These are phyloP conservation scores for Fusarium sp. DNA, from an alignment of 2,329 filamentous ascomycete species.

Conservation along the genomic window DNA sequence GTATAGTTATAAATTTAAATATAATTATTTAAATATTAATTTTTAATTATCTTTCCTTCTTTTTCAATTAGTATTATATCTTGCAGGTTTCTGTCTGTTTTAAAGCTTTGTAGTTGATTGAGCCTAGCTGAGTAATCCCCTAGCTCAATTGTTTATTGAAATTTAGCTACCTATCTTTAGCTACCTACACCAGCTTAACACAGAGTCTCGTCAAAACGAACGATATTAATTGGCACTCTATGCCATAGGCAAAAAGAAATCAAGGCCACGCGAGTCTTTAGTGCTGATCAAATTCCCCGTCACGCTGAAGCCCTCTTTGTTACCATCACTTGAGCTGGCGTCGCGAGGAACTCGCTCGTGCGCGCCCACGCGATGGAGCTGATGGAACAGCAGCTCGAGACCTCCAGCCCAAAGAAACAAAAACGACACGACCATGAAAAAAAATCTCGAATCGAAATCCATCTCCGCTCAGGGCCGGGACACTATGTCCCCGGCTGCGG, in stretches of 20 bases:
- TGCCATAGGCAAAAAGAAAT: too few relatives aligned
- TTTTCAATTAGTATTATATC: not conserved
- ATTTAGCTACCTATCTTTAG: conserved; percentile 3
- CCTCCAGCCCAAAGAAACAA: conserved; percentile 19
- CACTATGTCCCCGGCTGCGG: conserved; percentile 60
- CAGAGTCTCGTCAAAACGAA: not conserved
- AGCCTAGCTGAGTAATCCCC: conserved; percentile 14
- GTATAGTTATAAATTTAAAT: too few relatives aligned
- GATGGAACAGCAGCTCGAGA: conserved; percentile 15
- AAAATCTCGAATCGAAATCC: conserved; percentile 35
- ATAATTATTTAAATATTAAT: too few relatives aligned
- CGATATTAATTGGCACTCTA: not conserved
- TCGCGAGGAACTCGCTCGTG: conserved; percentile 18
- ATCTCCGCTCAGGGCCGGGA: conserved; percentile 30
- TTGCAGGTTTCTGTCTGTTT: not conserved
- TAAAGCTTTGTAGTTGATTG: not conserved
- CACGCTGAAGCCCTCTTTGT: not conserved
- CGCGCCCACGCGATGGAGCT: conserved; percentile 37
- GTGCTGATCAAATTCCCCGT: not conserved
- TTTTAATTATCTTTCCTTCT: not conserved
- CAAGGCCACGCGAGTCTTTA: not conserved
- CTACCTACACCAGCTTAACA: too few relatives aligned
- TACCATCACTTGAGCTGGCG: not conserved
- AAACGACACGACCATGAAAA: conserved; percentile 18
- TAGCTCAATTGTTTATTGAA: not conserved